Conservation (phyloP, 495 filamentous ascomycete genomes). For the Echria macrotheca region DNA sequence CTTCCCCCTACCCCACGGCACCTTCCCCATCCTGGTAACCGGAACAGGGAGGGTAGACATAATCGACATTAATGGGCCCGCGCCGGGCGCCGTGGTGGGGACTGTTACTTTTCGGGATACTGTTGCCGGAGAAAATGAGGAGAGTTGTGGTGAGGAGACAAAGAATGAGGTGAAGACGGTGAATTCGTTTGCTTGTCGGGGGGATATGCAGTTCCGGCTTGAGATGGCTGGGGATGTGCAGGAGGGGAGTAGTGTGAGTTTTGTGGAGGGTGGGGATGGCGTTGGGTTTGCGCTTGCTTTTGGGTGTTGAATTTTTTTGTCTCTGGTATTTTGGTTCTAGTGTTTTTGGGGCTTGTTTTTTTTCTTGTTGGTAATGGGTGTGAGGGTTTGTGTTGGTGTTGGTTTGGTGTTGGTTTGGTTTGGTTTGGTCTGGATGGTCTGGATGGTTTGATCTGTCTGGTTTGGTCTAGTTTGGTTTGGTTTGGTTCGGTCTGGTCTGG, state of each 20-base stretch:
- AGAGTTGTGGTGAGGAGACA: too few species aligned
- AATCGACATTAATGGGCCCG: slow-evolving; percentile 23
- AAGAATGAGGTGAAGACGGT: too few species aligned
- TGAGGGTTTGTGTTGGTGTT: too few species aligned
- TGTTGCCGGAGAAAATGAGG: too few species aligned
- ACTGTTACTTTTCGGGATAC: slow-evolving; percentile 17
- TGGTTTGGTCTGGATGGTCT: too few species aligned
- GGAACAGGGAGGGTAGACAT: slow-evolving; percentile 28
- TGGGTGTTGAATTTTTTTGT: slow-evolving; percentile 10
- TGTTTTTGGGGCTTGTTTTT: not conserved
- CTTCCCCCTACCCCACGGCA: slow-evolving; percentile 31
- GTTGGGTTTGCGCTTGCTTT: slow-evolving; percentile 13
- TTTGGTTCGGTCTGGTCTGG: too few species aligned
- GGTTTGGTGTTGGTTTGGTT: too few species aligned
- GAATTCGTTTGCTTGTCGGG: slow-evolving; percentile 32
- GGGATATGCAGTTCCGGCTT: slow-evolving; percentile 20
- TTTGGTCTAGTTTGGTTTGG: too few species aligned
- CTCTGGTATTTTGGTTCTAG: not conserved
- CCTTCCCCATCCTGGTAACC: slow-evolving; percentile 21
- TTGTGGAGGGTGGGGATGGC: slow-evolving; percentile 25
- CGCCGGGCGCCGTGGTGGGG: slow-evolving; percentile 27
- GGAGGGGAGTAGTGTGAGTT: slow-evolving; percentile 34
- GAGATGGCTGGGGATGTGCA: slow-evolving; percentile 26
- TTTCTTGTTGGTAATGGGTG: not conserved
- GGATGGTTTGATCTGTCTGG: too few species aligned